Evolutionary conservation across 2,329 filamentous ascomycete genomes (phyloP).

Genomic region (Ophiostoma australiae): DNA sequence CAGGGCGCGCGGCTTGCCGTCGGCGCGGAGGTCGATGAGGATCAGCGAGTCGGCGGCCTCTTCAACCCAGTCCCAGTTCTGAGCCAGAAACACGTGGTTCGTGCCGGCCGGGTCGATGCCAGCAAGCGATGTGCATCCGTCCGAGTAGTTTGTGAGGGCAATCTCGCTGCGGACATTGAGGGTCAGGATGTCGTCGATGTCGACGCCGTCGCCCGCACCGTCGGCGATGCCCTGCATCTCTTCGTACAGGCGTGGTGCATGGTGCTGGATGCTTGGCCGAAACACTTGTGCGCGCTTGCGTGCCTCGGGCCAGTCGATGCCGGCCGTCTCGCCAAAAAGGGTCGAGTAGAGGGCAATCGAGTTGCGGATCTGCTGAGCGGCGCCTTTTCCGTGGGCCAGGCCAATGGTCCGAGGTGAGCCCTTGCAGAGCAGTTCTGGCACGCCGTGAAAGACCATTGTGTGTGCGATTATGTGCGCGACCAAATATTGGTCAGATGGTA

Average conservation of each 20-base stretch:
- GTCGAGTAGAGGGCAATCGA: conserved; percentile 15
- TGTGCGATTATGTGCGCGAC: background rate
- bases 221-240: conserved; percentile 51
- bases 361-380: conserved; percentile 1
- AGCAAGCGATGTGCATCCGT: conserved; percentile 20
- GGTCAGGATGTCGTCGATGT: conserved; percentile 50
- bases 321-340: conserved; percentile 19
- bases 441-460: conserved; percentile 11
- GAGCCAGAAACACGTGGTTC: conserved; percentile 16
- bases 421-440: background rate
- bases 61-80: conserved; percentile 23
- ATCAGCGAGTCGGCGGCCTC: conserved; percentile 16
- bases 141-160: conserved; percentile 21
- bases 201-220: conserved; percentile 42
- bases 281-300: conserved; percentile 9
- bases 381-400: conserved; percentile 16
- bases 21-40: conserved; percentile 14
- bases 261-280: background rate
- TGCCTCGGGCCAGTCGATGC: conserved; percentile 15
- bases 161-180: conserved; percentile 36
- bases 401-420: conserved; percentile 18
- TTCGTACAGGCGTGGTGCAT: conserved; percentile 22
- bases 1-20: background rate
- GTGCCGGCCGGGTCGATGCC: background rate
- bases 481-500: background rate